These are phyloP conservation scores for Stagonosporopsis tanaceti DNA, from an alignment of 2,329 filamentous ascomycete genomes.

Conservation along the genomic window DNA sequence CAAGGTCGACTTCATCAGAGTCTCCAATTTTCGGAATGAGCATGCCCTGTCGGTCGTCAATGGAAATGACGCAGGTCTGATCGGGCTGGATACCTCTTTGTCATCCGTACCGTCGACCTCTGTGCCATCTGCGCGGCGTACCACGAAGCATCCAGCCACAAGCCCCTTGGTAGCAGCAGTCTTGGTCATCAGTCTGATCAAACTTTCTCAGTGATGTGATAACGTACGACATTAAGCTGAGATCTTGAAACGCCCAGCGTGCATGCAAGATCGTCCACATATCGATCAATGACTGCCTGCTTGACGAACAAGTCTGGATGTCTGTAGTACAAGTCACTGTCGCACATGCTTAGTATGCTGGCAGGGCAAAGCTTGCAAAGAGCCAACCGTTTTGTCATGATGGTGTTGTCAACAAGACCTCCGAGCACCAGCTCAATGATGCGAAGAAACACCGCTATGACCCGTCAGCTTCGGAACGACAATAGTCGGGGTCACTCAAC, in stretches of 20 bases:
- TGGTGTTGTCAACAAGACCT: conserved; percentile 56
- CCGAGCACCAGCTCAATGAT: conserved; percentile 65
- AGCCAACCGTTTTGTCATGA: conserved; percentile 63
- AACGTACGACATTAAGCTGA: conserved; percentile 72
- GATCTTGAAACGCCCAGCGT: conserved; percentile 71
- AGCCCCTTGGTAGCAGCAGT: conserved; percentile 78
- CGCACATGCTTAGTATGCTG: conserved; percentile 16
- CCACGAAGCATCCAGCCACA: conserved; percentile 65
- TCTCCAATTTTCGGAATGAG: conserved; percentile 65
- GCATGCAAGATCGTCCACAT: conserved; percentile 77
- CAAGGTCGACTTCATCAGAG: conserved; percentile 61
- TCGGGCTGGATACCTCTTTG: conserved; percentile 44
- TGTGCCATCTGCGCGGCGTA: conserved; percentile 58
- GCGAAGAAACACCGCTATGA: conserved; percentile 61
- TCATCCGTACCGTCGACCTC: conserved; percentile 52
- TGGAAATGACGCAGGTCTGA: background rate
- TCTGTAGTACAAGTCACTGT: conserved; percentile 81
- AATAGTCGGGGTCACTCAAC: conserved; percentile 42
- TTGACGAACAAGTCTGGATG: conserved; percentile 74
- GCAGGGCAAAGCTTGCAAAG: background rate
- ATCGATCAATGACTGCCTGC: conserved; percentile 73
- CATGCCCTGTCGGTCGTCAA: conserved; percentile 59
- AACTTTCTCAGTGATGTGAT: conserved; percentile 12
- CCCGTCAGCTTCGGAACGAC: conserved; percentile 9
- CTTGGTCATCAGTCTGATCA: conserved; percentile 51